A percentile compares a stretch with the other conserved stretches of the same genome.
Conservation (phyloP, 73 alveolate genomes). For the Symbiodinium pilosum region DNA sequence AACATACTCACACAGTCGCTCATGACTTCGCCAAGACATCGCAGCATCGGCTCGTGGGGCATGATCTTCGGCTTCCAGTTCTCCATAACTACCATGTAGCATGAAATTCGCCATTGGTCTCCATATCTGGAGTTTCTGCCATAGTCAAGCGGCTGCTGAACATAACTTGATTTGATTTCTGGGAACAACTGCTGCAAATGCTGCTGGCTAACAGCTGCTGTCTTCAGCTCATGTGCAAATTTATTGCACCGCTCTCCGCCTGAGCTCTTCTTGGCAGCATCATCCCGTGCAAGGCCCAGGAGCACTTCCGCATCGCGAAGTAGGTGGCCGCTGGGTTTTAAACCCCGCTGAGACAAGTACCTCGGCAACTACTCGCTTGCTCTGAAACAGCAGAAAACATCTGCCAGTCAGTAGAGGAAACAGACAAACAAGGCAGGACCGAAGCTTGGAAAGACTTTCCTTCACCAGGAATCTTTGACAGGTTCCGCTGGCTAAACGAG, state of each 20-base stretch:
- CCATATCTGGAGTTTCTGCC: conserved; percentile 77
- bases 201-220: conserved; percentile 2
- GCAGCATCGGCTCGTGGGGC: conserved; percentile 88
- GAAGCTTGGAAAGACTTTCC: neutral
- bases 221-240: neutral
- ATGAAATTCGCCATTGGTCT: conserved; percentile 80
- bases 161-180: conserved; percentile 53
- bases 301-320: conserved; percentile 28
- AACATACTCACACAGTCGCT: conserved; percentile 26
- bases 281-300: conserved; percentile 24
- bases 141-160: conserved; percentile 83
- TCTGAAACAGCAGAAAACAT: neutral
- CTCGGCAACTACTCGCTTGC: neutral
- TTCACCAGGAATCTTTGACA: conserved; percentile 22
- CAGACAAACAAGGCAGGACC: neutral
- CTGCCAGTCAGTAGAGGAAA: neutral
- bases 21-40: conserved; percentile 78
- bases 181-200: conserved; percentile 21
- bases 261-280: neutral
- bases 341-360: conserved; percentile 77
- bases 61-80: conserved; percentile 89
- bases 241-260: neutral
- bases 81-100: conserved; percentile 92
- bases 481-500: conserved; percentile 65
- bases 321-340: conserved; percentile 28